Percentiles rank a stretch among this genome's conserved stretches.
phyloP scores from a whole-genome alignment of 139 green algal species.

The Mesotaenium endlicherianum region DNA sequence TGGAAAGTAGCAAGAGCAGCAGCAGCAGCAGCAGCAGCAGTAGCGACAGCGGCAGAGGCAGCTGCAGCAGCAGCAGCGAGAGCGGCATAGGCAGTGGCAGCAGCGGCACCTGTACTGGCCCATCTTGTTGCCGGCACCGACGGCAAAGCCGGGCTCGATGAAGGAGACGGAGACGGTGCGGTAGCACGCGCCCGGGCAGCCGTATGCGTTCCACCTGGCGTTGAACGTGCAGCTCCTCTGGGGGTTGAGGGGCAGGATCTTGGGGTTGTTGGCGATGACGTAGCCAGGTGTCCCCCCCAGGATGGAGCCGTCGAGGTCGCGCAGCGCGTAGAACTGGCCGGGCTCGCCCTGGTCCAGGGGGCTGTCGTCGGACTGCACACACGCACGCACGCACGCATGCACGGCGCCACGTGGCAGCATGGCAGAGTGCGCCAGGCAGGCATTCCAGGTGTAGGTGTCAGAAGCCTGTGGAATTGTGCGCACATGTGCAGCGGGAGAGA shows the following conservation, averaged over 20 bases:
- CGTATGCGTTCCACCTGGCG: slow-evolving; percentile 21
- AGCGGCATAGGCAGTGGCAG: no score
- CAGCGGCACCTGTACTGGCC: not conserved
- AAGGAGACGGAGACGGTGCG: slow-evolving; percentile 2
- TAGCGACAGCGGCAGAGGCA: no score
- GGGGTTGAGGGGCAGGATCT: slow-evolving; percentile 1
- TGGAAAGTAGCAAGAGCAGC: no score
- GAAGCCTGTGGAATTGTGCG: no score
- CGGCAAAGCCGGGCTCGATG: slow-evolving; percentile 24
- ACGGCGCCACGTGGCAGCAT: no score
- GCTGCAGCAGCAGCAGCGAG: no score
- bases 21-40: no score
- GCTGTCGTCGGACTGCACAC: not conserved
- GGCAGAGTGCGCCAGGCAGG: no score
- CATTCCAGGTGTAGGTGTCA: no score
- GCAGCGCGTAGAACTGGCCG: not conserved
- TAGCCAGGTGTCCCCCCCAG: slow-evolving; percentile 12
- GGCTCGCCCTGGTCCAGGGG: not conserved
- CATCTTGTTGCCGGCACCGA: not conserved
- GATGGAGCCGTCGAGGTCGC: slow-evolving; percentile 13
- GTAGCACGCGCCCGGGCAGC: slow-evolving; percentile 16
- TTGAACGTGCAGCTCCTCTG: not conserved
- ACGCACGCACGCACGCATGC: no score
- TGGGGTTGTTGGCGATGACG: slow-evolving; percentile 2
- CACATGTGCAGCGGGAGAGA: no score